phyloP scores from a whole-genome alignment of 345 rosid genomes.

The Brassica juncea region DNA sequence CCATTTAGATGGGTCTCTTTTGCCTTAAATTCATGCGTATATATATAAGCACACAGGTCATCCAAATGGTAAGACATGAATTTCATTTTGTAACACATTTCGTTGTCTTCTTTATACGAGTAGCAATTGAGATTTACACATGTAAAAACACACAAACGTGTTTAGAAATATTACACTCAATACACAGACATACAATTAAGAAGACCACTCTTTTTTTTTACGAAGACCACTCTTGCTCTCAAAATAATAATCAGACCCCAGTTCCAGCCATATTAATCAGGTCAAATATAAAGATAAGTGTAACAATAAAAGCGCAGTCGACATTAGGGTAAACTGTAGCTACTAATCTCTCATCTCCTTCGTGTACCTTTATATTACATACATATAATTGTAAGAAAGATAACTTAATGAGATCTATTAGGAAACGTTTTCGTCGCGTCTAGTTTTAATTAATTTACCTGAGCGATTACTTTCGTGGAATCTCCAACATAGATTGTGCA shows the following conservation, averaged over 20 bases:
- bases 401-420: not conserved
- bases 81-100: not conserved
- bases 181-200: not conserved
- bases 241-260: conserved; percentile 9
- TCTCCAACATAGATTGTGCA: conserved; percentile 29
- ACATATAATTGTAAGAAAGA: not conserved
- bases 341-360: conserved; percentile 38
- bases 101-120: not conserved
- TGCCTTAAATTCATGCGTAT: not conserved
- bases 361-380: conserved; percentile 27
- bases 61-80: not conserved
- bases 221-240: conserved; percentile 45
- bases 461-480: conserved; percentile 42
- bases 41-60: no score
- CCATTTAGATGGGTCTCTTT: not conserved
- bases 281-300: conserved; percentile 40
- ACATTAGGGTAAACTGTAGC: conserved; percentile 40
- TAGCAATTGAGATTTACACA: not conserved
- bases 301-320: conserved; percentile 37
- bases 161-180: not conserved
- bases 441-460: conserved; percentile 2
- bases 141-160: not conserved
- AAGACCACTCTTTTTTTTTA: conserved; percentile 9
- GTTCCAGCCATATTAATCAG: conserved; percentile 33
- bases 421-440: not conserved